Conservation (phyloP, 495 filamentous ascomycete genomes). For the Xylaria nigripes region DNA sequence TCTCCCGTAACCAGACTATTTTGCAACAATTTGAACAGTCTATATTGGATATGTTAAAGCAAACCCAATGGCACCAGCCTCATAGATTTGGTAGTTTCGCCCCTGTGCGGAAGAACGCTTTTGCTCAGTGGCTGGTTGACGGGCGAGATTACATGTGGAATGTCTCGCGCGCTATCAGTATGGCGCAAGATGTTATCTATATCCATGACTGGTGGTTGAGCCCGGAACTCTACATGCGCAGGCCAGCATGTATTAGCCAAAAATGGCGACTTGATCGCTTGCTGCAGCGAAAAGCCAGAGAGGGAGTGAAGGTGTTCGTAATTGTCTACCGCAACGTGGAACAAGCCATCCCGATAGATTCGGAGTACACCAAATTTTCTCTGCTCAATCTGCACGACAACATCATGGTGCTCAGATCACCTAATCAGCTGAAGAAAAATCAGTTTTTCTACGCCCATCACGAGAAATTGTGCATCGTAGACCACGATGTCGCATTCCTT, state of each 20-base stretch:
- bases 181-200: conserved; percentile 97
- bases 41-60: conserved; percentile 71
- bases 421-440: conserved; percentile 95
- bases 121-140: conserved; percentile 96
- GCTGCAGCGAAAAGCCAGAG: conserved; percentile 84
- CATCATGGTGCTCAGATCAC: conserved; percentile 88
- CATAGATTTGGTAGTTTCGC: conserved; percentile 94
- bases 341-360: conserved; percentile 94
- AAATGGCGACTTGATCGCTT: conserved; percentile 96
- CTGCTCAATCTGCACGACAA: conserved; percentile 94
- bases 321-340: conserved; percentile 99
- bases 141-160: conserved; percentile 99
- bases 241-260: conserved; percentile 92
- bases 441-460: conserved; percentile 99
- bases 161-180: conserved; percentile 91
- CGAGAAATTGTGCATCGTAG: conserved; percentile 92
- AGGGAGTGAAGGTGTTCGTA: conserved; percentile 96
- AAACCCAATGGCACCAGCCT: conserved; percentile 68
- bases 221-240: conserved; percentile 91
- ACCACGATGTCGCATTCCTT: conserved; percentile 93
- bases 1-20: conserved; percentile 84
- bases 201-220: conserved; percentile 99
- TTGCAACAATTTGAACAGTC: conserved; percentile 90
- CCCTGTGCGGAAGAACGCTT: conserved; percentile 74
- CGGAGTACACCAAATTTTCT: conserved; percentile 97